Conservation (phyloP, 179 eudicot species). For the Silene vulgaris region DNA sequence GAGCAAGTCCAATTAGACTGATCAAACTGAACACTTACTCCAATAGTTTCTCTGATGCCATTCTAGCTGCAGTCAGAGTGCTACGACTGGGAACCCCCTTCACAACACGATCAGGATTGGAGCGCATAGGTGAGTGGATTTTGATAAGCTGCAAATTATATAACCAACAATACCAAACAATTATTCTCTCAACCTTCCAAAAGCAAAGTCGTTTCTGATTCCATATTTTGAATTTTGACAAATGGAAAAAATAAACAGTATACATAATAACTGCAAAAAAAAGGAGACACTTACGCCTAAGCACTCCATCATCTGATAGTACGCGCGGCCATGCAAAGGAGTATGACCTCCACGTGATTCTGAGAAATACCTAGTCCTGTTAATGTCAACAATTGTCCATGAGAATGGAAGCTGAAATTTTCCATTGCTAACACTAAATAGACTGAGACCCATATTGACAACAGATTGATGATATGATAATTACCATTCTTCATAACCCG, state of each 20-base stretch:
- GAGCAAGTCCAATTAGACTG: neutral
- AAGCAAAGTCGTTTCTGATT: neutral
- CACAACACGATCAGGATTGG: slow-evolving; percentile 77
- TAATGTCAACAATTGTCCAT: slow-evolving; percentile 16
- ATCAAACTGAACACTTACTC: slow-evolving; percentile 36
- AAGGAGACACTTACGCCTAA: slow-evolving; percentile 65
- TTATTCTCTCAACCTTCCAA: neutral
- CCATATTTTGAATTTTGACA: neutral
- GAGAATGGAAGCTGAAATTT: slow-evolving; percentile 1
- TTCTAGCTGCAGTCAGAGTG: slow-evolving; percentile 61
- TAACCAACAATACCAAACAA: slow-evolving; percentile 10
- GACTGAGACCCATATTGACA: neutral
- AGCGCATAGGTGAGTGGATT: slow-evolving; percentile 94
- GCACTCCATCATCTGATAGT: slow-evolving; percentile 99
- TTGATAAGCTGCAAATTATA: slow-evolving; percentile 57
- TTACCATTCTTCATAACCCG: slow-evolving; percentile 98
- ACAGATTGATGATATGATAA: slow-evolving; percentile 1
- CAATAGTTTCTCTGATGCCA: slow-evolving; percentile 73
- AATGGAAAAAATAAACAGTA: neutral
- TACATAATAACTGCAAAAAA: neutral
- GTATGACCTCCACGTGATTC: slow-evolving; percentile 98
- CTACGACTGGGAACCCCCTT: slow-evolving; percentile 73
- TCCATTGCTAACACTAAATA: neutral
- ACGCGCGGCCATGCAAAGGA: slow-evolving; percentile 95
- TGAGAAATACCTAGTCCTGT: slow-evolving; percentile 96